phyloP scores from a whole-genome alignment of 2,329 filamentous ascomycete species.

The Apiospora marii region DNA sequence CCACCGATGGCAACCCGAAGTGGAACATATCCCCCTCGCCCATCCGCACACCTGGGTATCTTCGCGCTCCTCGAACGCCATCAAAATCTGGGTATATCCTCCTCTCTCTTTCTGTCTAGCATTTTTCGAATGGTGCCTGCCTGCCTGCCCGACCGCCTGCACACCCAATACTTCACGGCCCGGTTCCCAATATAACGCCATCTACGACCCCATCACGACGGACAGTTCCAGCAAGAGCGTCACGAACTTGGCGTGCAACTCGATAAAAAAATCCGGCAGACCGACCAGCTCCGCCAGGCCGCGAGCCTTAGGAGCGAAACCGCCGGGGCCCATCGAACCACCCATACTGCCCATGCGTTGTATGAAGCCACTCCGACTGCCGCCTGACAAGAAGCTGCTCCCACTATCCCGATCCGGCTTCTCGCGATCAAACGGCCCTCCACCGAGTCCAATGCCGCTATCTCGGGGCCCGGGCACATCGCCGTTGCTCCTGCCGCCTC shows the following conservation, averaged over 20 bases:
- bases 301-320: conserved; percentile 63
- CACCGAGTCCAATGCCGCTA: conserved; percentile 39
- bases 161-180: neutral
- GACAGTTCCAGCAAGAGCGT: conserved; percentile 67
- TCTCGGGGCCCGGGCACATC: conserved; percentile 41
- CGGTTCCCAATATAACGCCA: neutral
- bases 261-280: conserved; percentile 72
- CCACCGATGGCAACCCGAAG: neutral
- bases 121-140: neutral
- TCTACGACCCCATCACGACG: conserved; percentile 58
- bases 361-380: conserved; percentile 56
- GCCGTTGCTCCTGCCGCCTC: conserved; percentile 47
- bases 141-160: neutral
- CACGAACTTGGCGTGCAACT: conserved; percentile 71
- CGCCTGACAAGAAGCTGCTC: conserved; percentile 65
- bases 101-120: neutral
- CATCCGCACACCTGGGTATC: conserved; percentile 22
- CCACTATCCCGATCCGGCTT: conserved; percentile 42
- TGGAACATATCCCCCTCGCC: neutral
- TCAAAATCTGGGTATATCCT: conserved; percentile 23
- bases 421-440: conserved; percentile 38
- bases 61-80: conserved; percentile 19
- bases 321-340: conserved; percentile 59
- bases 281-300: conserved; percentile 72
- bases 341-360: conserved; percentile 46